Percentiles rank a stretch among this genome's conserved stretches.
Evolutionary conservation across 306 rosid genomes (phyloP).

Genomic region (Dalbergia cochinchinensis): DNA sequence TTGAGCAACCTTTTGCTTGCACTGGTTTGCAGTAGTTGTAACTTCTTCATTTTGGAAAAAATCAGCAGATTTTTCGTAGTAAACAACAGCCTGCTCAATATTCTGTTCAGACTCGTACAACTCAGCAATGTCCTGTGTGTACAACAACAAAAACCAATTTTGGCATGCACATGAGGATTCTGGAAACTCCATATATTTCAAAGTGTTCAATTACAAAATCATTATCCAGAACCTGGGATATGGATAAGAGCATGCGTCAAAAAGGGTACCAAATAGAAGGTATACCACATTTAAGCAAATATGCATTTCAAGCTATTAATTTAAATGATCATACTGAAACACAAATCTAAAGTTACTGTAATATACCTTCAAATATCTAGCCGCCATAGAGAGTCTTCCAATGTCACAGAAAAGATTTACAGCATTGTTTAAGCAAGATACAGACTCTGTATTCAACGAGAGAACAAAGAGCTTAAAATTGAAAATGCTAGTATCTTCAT

Average conservation of each 20-base stretch:
- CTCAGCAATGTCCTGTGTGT: constrained; percentile 90
- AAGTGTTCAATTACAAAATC: constrained; percentile 8
- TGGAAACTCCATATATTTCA: neutral
- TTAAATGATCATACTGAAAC: constrained; percentile 19
- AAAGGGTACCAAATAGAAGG: constrained; percentile 5
- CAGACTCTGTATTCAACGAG: constrained; percentile 65
- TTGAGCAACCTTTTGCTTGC: constrained; percentile 98
- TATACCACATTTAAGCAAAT: neutral
- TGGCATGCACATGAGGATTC: constrained; percentile 25
- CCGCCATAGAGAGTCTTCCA: constrained; percentile 99
- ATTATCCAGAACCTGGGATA: constrained; percentile 14
- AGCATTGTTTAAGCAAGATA: constrained; percentile 79
- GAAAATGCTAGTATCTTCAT: constrained; percentile 9
- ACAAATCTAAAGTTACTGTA: constrained; percentile 27
- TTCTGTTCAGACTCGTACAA: constrained; percentile 86
- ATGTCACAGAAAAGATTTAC: constrained; percentile 87
- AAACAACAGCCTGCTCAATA: constrained; percentile 78
- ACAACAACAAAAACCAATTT: constrained; percentile 45
- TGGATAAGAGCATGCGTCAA: neutral
- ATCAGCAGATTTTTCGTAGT: constrained; percentile 89
- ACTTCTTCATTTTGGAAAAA: constrained; percentile 92
- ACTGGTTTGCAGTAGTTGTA: constrained; percentile 84
- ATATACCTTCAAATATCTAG: constrained; percentile 85
- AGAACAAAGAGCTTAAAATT: constrained; percentile 2
- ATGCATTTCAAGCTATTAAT: constrained; percentile 4